Evolutionary conservation across 2,329 filamentous ascomycete genomes (phyloP).

Genomic region (Helminthosporium solani): DNA sequence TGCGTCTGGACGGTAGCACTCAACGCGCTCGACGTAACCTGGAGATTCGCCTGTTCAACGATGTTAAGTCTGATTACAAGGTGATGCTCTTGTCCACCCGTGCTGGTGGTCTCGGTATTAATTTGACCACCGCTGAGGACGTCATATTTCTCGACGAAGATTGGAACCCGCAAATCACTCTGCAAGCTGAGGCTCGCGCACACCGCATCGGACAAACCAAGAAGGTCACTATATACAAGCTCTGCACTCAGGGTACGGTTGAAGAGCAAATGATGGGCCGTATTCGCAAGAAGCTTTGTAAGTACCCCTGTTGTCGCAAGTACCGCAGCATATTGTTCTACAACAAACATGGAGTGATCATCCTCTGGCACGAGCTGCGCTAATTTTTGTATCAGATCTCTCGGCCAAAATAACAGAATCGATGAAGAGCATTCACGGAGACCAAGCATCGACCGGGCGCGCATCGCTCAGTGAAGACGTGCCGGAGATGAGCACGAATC

Average conservation of each 20-base stretch:
- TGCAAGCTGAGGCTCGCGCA: slow-evolving; percentile 57
- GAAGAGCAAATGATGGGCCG: slow-evolving; percentile 61
- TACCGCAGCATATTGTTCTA: too few relatives aligned
- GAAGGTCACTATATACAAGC: slow-evolving; percentile 57
- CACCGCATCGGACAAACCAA: slow-evolving; percentile 58
- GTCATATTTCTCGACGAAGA: slow-evolving; percentile 59
- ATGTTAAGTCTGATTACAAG: slow-evolving; percentile 47
- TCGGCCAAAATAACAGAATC: slow-evolving; percentile 61
- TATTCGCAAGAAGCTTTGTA: slow-evolving; percentile 60
- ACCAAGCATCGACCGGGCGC: slow-evolving; percentile 29
- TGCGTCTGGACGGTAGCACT: slow-evolving; percentile 55
- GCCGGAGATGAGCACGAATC: slow-evolving; percentile 53
- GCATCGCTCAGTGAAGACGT: slow-evolving; percentile 46
- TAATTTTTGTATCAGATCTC: slow-evolving; percentile 39
- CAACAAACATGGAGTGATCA: too few relatives aligned
- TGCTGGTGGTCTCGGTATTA: slow-evolving; percentile 58
- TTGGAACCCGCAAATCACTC: slow-evolving; percentile 56
- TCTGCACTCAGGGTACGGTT: slow-evolving; percentile 58
- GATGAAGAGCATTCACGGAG: slow-evolving; percentile 55
- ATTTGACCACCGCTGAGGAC: slow-evolving; percentile 55
- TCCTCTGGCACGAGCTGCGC: too few relatives aligned
- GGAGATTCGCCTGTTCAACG: slow-evolving; percentile 56
- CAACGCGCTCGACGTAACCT: slow-evolving; percentile 53
- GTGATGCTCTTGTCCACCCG: slow-evolving; percentile 59
- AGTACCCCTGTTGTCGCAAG: too few relatives aligned